Percentiles rank a stretch among this genome's conserved stretches.
Evolutionary conservation across 2,329 filamentous ascomycete species (phyloP).

Genomic region (Neopestalotiopsis sp.): DNA sequence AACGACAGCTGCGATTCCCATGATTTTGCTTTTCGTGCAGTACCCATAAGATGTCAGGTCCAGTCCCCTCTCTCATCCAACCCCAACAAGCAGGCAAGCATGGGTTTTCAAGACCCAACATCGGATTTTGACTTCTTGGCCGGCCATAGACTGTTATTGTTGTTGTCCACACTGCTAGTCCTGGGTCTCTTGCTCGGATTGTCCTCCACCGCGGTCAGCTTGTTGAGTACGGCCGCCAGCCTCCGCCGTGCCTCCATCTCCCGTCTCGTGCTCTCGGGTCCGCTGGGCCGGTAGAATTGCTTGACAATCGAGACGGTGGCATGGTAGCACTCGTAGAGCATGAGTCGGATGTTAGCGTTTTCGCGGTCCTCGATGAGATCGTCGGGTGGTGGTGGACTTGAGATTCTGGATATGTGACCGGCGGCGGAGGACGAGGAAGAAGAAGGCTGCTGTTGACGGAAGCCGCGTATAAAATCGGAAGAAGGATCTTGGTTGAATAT

Average conservation of each 20-base stretch:
- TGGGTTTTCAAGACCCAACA: background rate
- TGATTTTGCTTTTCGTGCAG: too few species aligned
- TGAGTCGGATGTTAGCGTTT: slow-evolving; percentile 50
- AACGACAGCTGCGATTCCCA: background rate
- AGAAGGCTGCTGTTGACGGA: slow-evolving; percentile 30
- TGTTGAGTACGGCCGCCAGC: slow-evolving; percentile 51
- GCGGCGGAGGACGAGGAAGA: slow-evolving; percentile 7
- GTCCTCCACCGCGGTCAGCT: slow-evolving; percentile 48
- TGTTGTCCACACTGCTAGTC: slow-evolving; percentile 42
- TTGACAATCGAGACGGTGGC: slow-evolving; percentile 55
- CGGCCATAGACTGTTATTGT: slow-evolving; percentile 35
- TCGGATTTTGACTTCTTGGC: slow-evolving; percentile 46
- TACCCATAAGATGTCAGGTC: too few species aligned
- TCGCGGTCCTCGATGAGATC: slow-evolving; percentile 47
- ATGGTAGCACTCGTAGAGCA: slow-evolving; percentile 65
- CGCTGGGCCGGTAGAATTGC: slow-evolving; percentile 58
- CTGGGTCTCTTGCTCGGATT: slow-evolving; percentile 37
- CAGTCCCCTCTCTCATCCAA: too few species aligned
- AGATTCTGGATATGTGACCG: slow-evolving; percentile 16
- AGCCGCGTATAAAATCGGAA: slow-evolving; percentile 53
- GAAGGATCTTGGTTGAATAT: slow-evolving; percentile 52
- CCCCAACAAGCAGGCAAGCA: too few species aligned
- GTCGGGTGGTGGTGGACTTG: slow-evolving; percentile 20
- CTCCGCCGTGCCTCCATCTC: slow-evolving; percentile 60
- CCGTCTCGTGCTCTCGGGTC: slow-evolving; percentile 48